These are phyloP conservation scores for Pythium pyrilobum DNA, from an alignment of 352 stramenopile species.

Conservation along the genomic window DNA sequence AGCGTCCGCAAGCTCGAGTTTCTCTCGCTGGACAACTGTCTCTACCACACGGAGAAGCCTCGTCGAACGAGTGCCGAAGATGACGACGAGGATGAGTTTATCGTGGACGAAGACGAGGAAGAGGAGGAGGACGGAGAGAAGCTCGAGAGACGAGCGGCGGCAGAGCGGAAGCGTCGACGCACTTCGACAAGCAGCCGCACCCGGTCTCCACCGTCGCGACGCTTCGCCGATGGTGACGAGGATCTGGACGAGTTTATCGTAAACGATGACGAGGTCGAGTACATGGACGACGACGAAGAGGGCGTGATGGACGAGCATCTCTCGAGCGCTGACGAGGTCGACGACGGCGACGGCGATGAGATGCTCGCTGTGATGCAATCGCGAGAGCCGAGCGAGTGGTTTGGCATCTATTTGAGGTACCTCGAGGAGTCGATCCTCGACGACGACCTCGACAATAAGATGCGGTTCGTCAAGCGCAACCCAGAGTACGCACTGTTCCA, in stretches of 20 bases:
- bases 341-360: conserved; percentile 34
- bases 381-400: conserved; percentile 72
- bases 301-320: conserved; percentile 50
- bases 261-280: conserved; percentile 75
- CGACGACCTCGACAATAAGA: conserved; percentile 50
- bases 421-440: conserved; percentile 70
- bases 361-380: conserved; percentile 37
- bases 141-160: neutral
- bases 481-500: conserved; percentile 42
- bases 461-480: conserved; percentile 31
- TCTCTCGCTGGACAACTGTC: conserved; percentile 58
- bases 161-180: neutral
- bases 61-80: conserved; percentile 5
- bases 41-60: conserved; percentile 21
- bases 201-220: conserved; percentile 7
- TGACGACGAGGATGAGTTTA: conserved; percentile 24
- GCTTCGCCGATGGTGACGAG: conserved; percentile 44
- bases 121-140: conserved; percentile 8
- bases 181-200: neutral
- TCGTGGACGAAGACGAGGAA: conserved; percentile 28
- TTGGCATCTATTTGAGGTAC: conserved; percentile 80
- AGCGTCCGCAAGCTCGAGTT: conserved; percentile 53
- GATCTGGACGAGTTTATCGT: conserved; percentile 81
- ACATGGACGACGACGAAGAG: conserved; percentile 83
- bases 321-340: conserved; percentile 32